Percentiles rank a stretch among this genome's conserved stretches.
phyloP scores from a whole-genome alignment of 2,329 filamentous ascomycete genomes.

The Cordyceps tenuipes region DNA sequence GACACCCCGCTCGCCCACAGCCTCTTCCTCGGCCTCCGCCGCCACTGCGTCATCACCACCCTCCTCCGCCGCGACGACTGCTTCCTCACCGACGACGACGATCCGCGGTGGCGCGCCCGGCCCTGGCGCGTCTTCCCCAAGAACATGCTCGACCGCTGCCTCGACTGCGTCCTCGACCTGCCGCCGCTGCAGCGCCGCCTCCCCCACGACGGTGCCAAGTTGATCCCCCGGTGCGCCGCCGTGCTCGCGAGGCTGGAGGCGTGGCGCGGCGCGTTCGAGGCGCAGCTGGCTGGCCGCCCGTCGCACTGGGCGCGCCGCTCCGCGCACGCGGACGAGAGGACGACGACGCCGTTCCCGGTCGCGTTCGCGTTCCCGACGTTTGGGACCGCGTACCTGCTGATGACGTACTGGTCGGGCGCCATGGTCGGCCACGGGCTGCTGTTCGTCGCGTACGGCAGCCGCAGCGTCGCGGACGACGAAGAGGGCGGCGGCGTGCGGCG shows the following conservation, averaged over 20 bases:
- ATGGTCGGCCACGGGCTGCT: constrained; percentile 9
- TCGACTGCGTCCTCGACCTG: constrained; percentile 9
- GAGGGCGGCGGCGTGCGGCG: neutral
- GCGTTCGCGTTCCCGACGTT: constrained; percentile 8
- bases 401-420: constrained; percentile 11
- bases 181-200: constrained; percentile 2
- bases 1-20: constrained; percentile 11
- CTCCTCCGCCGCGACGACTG: constrained; percentile 3
- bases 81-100: constrained; percentile 4
- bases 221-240: neutral
- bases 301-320: constrained; percentile 6
- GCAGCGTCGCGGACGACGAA: neutral
- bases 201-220: too few relatives aligned
- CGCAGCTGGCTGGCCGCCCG: neutral
- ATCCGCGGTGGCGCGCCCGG: constrained; percentile 1
- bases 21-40: constrained; percentile 10
- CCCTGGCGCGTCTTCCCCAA: constrained; percentile 11
- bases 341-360: constrained; percentile 9
- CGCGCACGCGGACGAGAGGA: too few relatives aligned
- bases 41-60: neutral
- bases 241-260: neutral
- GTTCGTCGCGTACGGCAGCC: neutral
- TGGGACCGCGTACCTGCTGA: constrained; percentile 7
- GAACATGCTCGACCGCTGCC: constrained; percentile 11
- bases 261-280: neutral